Evolutionary conservation across 2,329 filamentous ascomycete species (phyloP).

Genomic region (Hysterium pulicare): DNA sequence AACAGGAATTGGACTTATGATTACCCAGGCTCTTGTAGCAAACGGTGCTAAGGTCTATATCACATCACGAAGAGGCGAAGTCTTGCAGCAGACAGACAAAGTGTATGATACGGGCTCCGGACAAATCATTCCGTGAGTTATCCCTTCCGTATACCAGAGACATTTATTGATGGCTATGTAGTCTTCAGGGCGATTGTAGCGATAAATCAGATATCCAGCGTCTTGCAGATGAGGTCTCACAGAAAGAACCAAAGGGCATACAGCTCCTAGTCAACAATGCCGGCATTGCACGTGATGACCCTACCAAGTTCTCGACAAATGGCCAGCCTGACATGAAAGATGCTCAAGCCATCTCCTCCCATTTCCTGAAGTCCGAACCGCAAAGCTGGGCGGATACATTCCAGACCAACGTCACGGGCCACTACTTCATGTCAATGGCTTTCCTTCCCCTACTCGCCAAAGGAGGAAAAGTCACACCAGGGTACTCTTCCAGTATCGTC

Average conservation of each 20-base stretch:
- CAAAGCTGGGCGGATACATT: slow-evolving; percentile 50
- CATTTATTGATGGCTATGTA: slow-evolving; percentile 8
- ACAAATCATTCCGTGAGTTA: slow-evolving; percentile 42
- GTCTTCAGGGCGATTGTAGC: slow-evolving; percentile 47
- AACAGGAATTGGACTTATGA: slow-evolving; percentile 58
- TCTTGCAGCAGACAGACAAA: slow-evolving; percentile 43
- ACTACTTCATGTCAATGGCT: slow-evolving; percentile 54
- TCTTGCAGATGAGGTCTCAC: slow-evolving; percentile 38
- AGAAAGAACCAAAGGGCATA: slow-evolving; percentile 51
- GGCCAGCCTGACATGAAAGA: slow-evolving; percentile 49
- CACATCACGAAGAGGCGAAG: slow-evolving; percentile 29
- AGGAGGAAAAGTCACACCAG: slow-evolving; percentile 43
- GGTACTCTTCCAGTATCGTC: slow-evolving; percentile 50
- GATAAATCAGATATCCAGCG: slow-evolving; percentile 49
- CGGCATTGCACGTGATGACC: slow-evolving; percentile 51
- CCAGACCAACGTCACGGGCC: slow-evolving; percentile 50
- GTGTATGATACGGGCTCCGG: slow-evolving; percentile 47
- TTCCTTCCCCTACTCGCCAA: slow-evolving; percentile 54
- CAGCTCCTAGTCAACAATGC: slow-evolving; percentile 56
- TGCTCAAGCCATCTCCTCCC: slow-evolving; percentile 48
- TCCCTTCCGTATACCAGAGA: neutral
- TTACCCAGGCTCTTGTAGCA: slow-evolving; percentile 59
- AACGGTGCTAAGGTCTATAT: slow-evolving; percentile 56
- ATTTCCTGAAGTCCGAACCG: slow-evolving; percentile 48
- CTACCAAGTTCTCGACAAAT: slow-evolving; percentile 48